A percentile compares a stretch with the other conserved stretches of the same genome.
Conservation (phyloP, 2,329 filamentous ascomycete genomes). For the Macrophomina tecta region DNA sequence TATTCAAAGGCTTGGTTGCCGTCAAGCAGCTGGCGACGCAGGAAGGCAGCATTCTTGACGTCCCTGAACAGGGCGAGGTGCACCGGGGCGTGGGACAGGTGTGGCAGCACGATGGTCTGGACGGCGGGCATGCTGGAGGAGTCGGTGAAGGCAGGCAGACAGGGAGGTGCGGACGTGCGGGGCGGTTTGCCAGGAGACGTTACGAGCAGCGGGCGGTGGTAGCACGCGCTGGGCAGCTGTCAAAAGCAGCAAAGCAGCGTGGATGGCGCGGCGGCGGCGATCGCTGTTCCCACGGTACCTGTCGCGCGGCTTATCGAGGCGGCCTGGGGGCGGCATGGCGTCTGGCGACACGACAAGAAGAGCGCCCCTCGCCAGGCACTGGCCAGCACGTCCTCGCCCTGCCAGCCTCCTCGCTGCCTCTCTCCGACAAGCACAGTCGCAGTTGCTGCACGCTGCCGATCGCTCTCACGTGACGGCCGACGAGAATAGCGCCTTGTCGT, state of each 20-base stretch:
- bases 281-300: conserved; percentile 7
- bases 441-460: conserved; percentile 19
- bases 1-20: conserved; percentile 90
- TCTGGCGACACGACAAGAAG: conserved; percentile 13
- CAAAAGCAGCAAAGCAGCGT: background rate
- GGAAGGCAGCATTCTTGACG: conserved; percentile 76
- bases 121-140: conserved; percentile 57
- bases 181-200: background rate
- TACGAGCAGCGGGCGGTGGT: background rate
- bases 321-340: conserved; percentile 10
- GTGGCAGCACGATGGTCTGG: conserved; percentile 74
- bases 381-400: background rate
- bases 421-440: conserved; percentile 17
- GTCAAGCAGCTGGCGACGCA: conserved; percentile 83
- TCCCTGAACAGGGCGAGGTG: conserved; percentile 77
- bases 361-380: background rate
- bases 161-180: background rate
- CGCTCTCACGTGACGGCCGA: conserved; percentile 15
- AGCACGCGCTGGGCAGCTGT: conserved; percentile 12
- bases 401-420: background rate
- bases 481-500: conserved; percentile 15
- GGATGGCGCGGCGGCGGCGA: conserved; percentile 21
- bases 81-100: conserved; percentile 73
- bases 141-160: background rate
- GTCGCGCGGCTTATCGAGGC: conserved; percentile 10